Base-by-base conservation (phyloP, 2,329 filamentous ascomycete genomes). In the Arthroderma sp. region DNA sequence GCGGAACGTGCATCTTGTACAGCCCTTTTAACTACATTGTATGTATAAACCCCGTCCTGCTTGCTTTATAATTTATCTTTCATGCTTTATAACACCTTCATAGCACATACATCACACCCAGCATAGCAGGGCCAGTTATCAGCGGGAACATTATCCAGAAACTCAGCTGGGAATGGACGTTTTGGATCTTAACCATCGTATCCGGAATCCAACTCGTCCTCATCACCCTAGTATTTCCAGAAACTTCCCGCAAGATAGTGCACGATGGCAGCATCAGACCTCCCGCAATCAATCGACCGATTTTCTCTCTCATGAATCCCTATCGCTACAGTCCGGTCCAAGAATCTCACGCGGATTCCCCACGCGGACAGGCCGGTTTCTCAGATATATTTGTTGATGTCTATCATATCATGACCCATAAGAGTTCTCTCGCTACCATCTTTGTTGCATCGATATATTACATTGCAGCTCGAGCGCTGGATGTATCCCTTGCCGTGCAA, bases 121-220 rank as follows among this genome's bases (percentile, higher is more conserved):
- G 40, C 4, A 44, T 61, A 2, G 15, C 15, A 22, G 64, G 62
- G 1, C 61, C 61, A 1, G 55, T 61, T 6, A 49, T 50, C 5
- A 64, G 68, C 10, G 68, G 59, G 0, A 70, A 62, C 44, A 55
- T 69, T 6, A 54, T 61, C 2, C 52, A 68, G 45, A 50, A 53
- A 1, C 56, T 63, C 33, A 64, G 59, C 8, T 72, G 69, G 69
- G 56, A 67, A 2, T 72, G 68, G 68, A 54, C 58, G 3, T 72
- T 72, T 51, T 72, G 64, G 61, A 49, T 66, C 3, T 11, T 42
- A 3, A 33, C 36, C 10, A 42, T 42, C n/a, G 29, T 42, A 15
- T 42, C 40, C 29, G 40, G 30, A 2, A 11, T 27, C 6, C 40
- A 42, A n/a, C 40, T 42, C 8, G 9, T 29, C 15, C 6, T 36